Percentiles rank a stretch among this genome's conserved stretches.
Conservation (phyloP, 164 flowering plant species). For the Vitis rupestris region DNA sequence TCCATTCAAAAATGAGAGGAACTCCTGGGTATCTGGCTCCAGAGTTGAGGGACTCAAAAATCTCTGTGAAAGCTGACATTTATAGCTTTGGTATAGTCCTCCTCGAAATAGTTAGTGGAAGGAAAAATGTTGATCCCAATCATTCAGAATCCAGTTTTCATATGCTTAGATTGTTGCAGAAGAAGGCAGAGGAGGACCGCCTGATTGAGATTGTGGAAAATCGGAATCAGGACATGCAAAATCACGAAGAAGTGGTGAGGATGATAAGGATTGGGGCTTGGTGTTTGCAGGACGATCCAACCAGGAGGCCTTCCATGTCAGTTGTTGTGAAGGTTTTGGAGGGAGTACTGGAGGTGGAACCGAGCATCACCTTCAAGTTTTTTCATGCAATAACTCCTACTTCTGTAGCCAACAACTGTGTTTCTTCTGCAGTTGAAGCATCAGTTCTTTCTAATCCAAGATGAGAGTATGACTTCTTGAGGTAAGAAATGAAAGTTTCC, state of each 20-base stretch:
- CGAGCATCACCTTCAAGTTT: background rate
- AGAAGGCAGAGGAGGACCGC: too few relatives aligned
- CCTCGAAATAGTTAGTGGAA: background rate
- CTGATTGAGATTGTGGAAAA: too few relatives aligned
- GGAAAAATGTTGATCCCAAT: background rate
- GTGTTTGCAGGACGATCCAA: constrained; percentile 5
- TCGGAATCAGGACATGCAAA: background rate
- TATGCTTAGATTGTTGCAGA: too few relatives aligned
- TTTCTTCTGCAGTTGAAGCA: too few relatives aligned
- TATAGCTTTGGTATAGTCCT: background rate
- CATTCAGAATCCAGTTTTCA: background rate
- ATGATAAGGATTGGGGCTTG: constrained; percentile 5
- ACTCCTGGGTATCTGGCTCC: too few relatives aligned
- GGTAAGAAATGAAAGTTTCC: too few relatives aligned
- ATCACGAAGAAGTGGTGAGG: background rate
- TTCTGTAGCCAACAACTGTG: too few relatives aligned
- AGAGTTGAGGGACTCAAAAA: background rate
- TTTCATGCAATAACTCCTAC: background rate
- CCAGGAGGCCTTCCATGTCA: background rate
- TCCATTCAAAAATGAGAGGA: too few relatives aligned
- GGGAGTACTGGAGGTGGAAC: background rate
- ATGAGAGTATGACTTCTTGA: too few relatives aligned
- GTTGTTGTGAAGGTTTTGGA: background rate
- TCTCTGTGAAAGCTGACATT: background rate
- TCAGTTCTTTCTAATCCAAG: too few relatives aligned